A percentile compares a stretch with the other conserved stretches of the same genome.
Evolutionary conservation across 257 asterid species (phyloP).

Genomic region (Ilex aquifolium): DNA sequence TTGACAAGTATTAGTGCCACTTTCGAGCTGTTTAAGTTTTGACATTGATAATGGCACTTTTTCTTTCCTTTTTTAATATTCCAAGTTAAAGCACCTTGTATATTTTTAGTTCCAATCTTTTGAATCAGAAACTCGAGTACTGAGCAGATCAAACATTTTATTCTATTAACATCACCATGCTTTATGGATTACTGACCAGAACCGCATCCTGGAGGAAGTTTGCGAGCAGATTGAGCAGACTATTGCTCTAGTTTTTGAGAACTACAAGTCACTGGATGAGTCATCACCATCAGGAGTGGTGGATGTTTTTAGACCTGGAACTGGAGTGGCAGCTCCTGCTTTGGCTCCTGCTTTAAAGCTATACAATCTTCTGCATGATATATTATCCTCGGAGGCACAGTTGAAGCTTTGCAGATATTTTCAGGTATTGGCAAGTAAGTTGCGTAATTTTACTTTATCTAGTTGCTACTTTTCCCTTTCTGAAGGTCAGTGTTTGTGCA

Average conservation of each 20-base stretch:
- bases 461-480: constrained; percentile 1
- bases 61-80: too few relatives aligned
- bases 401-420: constrained; percentile 76
- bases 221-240: constrained; percentile 74
- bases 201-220: constrained; percentile 82
- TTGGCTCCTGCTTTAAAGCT: constrained; percentile 75
- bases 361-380: constrained; percentile 71
- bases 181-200: constrained; percentile 38
- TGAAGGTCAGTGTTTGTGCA: constrained; percentile 19
- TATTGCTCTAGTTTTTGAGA: constrained; percentile 66
- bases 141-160: too few relatives aligned
- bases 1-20: too few relatives aligned
- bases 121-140: too few relatives aligned
- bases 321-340: constrained; percentile 80
- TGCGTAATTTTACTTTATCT: not conserved
- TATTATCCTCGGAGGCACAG: constrained; percentile 78
- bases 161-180: too few relatives aligned
- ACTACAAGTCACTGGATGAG: constrained; percentile 87
- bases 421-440: constrained; percentile 43
- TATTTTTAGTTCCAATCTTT: too few relatives aligned
- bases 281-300: constrained; percentile 57
- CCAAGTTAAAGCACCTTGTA: too few relatives aligned
- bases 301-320: constrained; percentile 63
- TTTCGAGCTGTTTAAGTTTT: too few relatives aligned
- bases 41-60: too few relatives aligned